These are phyloP conservation scores for Plasmodium berghei DNA, from an alignment of 169 alveolate species.

Conservation along the genomic window DNA sequence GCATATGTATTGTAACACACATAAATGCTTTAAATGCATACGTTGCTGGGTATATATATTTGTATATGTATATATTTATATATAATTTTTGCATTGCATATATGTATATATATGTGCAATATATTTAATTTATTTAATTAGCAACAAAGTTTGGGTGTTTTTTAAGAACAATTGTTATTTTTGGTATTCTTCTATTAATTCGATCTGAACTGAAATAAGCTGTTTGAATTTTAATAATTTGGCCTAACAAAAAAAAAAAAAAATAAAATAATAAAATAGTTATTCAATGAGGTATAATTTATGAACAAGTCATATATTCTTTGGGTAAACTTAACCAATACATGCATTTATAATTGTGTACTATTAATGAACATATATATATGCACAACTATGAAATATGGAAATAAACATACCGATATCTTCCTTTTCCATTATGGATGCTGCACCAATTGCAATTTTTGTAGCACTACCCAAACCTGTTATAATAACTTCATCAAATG, in stretches of 20 bases:
- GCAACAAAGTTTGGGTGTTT: conserved; percentile 76
- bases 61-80: neutral
- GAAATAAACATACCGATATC: conserved; percentile 75
- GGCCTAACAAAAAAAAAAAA: conserved; percentile 69
- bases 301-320: neutral
- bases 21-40: no score
- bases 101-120: neutral
- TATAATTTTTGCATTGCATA: neutral
- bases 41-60: neutral
- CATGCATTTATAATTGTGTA: neutral
- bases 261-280: conserved; percentile 6
- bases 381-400: neutral
- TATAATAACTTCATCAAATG: conserved; percentile 81
- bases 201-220: conserved; percentile 82
- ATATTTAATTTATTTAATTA: conserved; percentile 14
- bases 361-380: conserved; percentile 7
- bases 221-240: conserved; percentile 79
- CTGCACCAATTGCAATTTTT: conserved; percentile 84
- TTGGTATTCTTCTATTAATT: conserved; percentile 80
- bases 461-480: conserved; percentile 84
- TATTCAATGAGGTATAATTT: neutral
- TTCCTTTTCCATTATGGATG: conserved; percentile 79
- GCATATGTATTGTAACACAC: no score
- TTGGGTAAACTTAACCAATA: neutral
- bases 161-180: conserved; percentile 78